These are phyloP conservation scores for Hyphopichia pseudoburtonii DNA, from an alignment of 1,139 yeast species.

Conservation along the genomic window DNA sequence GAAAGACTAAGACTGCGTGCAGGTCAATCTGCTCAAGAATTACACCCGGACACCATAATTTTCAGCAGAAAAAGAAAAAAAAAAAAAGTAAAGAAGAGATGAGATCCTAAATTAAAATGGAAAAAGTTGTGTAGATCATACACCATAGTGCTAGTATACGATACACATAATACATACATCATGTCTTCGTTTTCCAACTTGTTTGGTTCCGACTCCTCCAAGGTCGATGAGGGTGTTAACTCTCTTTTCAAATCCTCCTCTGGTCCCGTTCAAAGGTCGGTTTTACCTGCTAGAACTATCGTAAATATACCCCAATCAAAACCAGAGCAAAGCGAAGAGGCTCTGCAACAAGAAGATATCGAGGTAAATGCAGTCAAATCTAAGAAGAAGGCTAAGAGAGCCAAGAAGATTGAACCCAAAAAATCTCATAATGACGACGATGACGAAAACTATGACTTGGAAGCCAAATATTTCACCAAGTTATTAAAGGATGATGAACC, in stretches of 20 bases:
- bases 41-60: not conserved
- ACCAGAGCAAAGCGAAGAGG: constrained; percentile 5
- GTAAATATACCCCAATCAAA: constrained; percentile 15
- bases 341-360: constrained; percentile 14
- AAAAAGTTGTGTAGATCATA: too few relatives aligned
- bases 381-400: constrained; percentile 12
- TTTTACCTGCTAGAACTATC: constrained; percentile 25
- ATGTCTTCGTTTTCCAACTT: constrained; percentile 39
- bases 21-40: not conserved
- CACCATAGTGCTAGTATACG: too few relatives aligned
- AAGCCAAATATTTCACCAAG: constrained; percentile 46
- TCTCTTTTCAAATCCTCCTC: constrained; percentile 39
- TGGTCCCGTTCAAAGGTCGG: constrained; percentile 36
- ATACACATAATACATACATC: too few relatives aligned
- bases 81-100: not conserved
- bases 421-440: too few relatives aligned
- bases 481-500: constrained; percentile 19
- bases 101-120: not conserved
- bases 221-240: constrained; percentile 41
- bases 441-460: constrained; percentile 48
- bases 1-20: not conserved
- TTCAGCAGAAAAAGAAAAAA: not conserved
- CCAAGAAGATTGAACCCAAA: too few relatives aligned
- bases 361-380: constrained; percentile 13
- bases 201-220: constrained; percentile 27